A percentile compares a stretch with the other conserved stretches of the same genome.
phyloP scores from a whole-genome alignment of 2,329 filamentous ascomycete species.

The Trichoderma koningiopsis region DNA sequence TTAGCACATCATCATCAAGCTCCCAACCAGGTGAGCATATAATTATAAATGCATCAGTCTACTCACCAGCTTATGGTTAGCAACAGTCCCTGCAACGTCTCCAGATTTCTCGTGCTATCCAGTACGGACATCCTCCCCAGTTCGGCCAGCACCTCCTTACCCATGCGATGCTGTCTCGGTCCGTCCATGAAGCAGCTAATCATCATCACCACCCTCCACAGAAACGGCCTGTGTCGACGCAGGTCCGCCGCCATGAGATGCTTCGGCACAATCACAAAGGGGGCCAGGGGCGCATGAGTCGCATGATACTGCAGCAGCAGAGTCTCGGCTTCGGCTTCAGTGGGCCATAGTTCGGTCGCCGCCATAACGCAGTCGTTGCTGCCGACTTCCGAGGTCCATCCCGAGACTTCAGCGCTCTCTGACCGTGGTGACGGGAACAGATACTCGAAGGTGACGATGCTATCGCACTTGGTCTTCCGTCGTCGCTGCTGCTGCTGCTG shows the following conservation, averaged over 20 bases:
- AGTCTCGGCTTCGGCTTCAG: slow-evolving; percentile 43
- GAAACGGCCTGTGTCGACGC: slow-evolving; percentile 43
- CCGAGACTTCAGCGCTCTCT: slow-evolving; percentile 29
- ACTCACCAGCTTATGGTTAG: slow-evolving; percentile 50
- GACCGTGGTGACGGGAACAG: slow-evolving; percentile 40
- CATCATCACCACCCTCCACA: slow-evolving; percentile 56
- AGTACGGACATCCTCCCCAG: slow-evolving; percentile 45
- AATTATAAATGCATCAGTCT: not conserved
- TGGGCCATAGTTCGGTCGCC: slow-evolving; percentile 45
- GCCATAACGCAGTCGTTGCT: not conserved
- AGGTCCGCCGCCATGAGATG: slow-evolving; percentile 43
- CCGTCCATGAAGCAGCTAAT: slow-evolving; percentile 47
- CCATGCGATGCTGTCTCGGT: slow-evolving; percentile 46
- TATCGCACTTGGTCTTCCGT: slow-evolving; percentile 9
- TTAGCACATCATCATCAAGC: not conserved
- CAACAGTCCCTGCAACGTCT: slow-evolving; percentile 51
- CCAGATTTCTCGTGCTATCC: slow-evolving; percentile 48
- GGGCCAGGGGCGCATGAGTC: slow-evolving; percentile 43
- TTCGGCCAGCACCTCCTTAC: slow-evolving; percentile 48
- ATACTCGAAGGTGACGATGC: slow-evolving; percentile 38
- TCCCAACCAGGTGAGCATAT: not conserved
- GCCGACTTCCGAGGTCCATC: slow-evolving; percentile 16
- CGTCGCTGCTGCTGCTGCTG: not conserved
- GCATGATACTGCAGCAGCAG: slow-evolving; percentile 44
- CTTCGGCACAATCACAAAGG: slow-evolving; percentile 49